Conservation (phyloP, 352 stramenopile species). For the Phytophthora vignae region DNA sequence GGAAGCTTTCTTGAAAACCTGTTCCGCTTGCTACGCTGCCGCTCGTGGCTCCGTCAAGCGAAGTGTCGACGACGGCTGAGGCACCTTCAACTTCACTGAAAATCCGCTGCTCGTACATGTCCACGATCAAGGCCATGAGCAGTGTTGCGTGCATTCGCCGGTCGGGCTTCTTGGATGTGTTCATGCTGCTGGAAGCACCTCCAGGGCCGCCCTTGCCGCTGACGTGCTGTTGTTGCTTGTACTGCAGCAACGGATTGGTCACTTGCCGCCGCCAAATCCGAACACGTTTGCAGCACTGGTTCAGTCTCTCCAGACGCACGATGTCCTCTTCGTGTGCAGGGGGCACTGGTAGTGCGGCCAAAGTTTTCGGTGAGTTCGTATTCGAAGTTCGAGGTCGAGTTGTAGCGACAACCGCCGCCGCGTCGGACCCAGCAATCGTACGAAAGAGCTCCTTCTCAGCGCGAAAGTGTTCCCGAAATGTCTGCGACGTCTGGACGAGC, state of each 20-base stretch:
- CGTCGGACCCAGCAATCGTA: constrained; percentile 13
- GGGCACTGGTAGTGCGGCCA: constrained; percentile 1
- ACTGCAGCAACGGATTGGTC: constrained; percentile 72
- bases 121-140: constrained; percentile 74
- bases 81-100: constrained; percentile 49
- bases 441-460: constrained; percentile 62
- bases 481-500: constrained; percentile 49
- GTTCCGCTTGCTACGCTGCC: constrained; percentile 20
- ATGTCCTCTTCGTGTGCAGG: constrained; percentile 49
- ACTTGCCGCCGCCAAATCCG: constrained; percentile 69
- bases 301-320: constrained; percentile 62
- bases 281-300: constrained; percentile 81
- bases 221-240: constrained; percentile 56
- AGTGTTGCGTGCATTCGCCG: constrained; percentile 76
- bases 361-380: constrained; percentile 18
- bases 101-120: constrained; percentile 77
- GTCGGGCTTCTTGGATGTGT: constrained; percentile 58
- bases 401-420: neutral
- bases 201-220: constrained; percentile 19
- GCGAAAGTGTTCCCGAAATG: constrained; percentile 61
- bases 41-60: constrained; percentile 11
- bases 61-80: constrained; percentile 19
- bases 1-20: constrained; percentile 65
- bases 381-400: constrained; percentile 10
- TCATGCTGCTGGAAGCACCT: constrained; percentile 15